Conservation (phyloP, 192 early-diverging fungal species). For the Coemansia javaensis region DNA sequence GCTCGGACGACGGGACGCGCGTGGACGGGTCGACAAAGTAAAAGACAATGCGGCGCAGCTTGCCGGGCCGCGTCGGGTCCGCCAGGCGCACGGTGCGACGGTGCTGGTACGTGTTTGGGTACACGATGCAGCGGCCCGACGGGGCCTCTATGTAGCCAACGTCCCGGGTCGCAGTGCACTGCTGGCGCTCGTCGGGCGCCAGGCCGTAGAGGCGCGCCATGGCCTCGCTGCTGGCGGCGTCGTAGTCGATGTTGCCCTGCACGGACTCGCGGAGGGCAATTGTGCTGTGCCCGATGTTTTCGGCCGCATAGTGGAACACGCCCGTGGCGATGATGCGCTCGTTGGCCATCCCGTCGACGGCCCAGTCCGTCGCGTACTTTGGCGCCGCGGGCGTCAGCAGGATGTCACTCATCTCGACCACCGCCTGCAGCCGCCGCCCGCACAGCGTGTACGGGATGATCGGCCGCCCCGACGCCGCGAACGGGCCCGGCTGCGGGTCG, state of each 20-base stretch:
- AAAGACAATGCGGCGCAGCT: constrained; percentile 58
- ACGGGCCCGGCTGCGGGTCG: constrained; percentile 20
- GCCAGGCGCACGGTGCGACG: constrained; percentile 44
- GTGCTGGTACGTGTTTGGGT: constrained; percentile 66
- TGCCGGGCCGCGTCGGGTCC: constrained; percentile 53
- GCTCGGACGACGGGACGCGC: constrained; percentile 44
- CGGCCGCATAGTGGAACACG: constrained; percentile 61
- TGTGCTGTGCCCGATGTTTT: constrained; percentile 55
- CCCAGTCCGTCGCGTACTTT: constrained; percentile 50
- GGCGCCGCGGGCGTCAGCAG: constrained; percentile 59
- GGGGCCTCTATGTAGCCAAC: constrained; percentile 37
- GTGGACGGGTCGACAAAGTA: constrained; percentile 60
- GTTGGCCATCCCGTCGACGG: constrained; percentile 59
- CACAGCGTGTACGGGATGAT: constrained; percentile 12
- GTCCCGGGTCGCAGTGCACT: constrained; percentile 12
- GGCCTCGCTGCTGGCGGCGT: neutral
- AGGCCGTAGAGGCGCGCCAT: constrained; percentile 24
- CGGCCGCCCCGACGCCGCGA: constrained; percentile 12
- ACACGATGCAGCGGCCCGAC: constrained; percentile 56
- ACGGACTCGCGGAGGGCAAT: constrained; percentile 51
- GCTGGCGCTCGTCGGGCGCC: constrained; percentile 4
- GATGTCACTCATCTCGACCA: constrained; percentile 65
- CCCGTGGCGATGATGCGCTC: constrained; percentile 66
- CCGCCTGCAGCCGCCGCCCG: constrained; percentile 48
- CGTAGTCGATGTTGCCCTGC: neutral